Evolutionary conservation across 257 asterid genomes (phyloP), one percentile per base, ranked within the genome.

Genomic region (Craterostigma plantagineum): DNA sequence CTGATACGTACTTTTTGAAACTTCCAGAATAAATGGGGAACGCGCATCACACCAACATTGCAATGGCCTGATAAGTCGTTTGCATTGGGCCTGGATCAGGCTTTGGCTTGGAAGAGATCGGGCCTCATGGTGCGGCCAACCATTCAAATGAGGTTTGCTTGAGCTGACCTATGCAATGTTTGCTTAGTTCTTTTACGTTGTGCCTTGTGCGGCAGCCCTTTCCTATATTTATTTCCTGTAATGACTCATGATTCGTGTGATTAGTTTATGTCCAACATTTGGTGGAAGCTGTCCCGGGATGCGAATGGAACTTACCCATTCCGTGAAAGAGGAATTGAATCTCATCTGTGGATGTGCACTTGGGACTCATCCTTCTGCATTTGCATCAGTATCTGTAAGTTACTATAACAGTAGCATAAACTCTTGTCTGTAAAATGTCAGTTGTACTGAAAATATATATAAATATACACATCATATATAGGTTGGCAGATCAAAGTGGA

Each of bases 41-140:
- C 95, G 18, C 63, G 81, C 56, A 53, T 90, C 50, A 75, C 87
- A 33, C 98, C 95, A 30, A 62, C 70, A 49, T 40, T 77, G 48
- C 95, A 76, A 62, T 83, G 78, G 92, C 98, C 95, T 30, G 94
- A 90, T 54, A 90, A 70, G 57, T 83, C 98, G 46, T 76, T 79
- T 63, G 66, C 92, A 41, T 60, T 79, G 64, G 83, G 86, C 41
- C 45, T 90, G 55, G 75, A 82, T 46, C 95, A 83, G 66, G 74
- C 98, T 16, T 68, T 90, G 54, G 95, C 91, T 61, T 90, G 98
- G 98, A 82, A 76, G 82, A 77, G 98, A 70, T 74, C 92, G 48
- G 98, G 98, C 57, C 94, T 90, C 64, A 66, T 90, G 84, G 67
- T 70, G 61, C 69, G 92, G 58, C 98, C 98, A 27, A 68, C 92